These are phyloP conservation scores for Parmelia sp. DNA, from an alignment of 495 filamentous ascomycete genomes.

Conservation along the genomic window DNA sequence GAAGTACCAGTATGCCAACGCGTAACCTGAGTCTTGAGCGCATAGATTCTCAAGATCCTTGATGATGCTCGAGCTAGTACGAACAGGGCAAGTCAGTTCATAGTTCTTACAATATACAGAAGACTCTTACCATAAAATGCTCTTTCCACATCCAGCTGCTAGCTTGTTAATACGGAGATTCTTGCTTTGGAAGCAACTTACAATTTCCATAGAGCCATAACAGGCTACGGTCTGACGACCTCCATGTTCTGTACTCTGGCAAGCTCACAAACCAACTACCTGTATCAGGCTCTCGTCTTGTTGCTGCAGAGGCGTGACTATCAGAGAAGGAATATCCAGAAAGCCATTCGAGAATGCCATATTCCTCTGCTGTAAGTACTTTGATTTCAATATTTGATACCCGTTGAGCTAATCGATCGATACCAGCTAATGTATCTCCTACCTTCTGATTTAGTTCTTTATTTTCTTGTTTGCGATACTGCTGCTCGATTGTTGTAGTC, in stretches of 20 bases:
- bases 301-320: constrained; percentile 6
- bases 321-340: not conserved
- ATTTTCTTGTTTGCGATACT: not conserved
- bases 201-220: constrained; percentile 19
- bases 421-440: not conserved
- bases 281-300: not conserved
- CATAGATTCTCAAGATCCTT: not conserved
- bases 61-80: constrained; percentile 8
- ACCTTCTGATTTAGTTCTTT: not conserved
- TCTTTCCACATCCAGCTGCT: not conserved
- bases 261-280: constrained; percentile 12
- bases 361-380: constrained; percentile 1
- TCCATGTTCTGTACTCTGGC: not conserved
- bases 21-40: not conserved
- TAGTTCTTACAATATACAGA: not conserved
- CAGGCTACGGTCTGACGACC: constrained; percentile 4
- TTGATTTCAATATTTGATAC: not conserved
- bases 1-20: constrained; percentile 13
- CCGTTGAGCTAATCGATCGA: not conserved
- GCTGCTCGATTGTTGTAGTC: not conserved
- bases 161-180: not conserved
- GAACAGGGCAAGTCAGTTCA: not conserved
- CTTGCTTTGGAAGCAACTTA: constrained; percentile 7
- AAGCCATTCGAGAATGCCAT: constrained; percentile 14
- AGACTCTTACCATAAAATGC: not conserved